Conservation (phyloP, 331 rosid species). For the Pyrus hybrid region DNA sequence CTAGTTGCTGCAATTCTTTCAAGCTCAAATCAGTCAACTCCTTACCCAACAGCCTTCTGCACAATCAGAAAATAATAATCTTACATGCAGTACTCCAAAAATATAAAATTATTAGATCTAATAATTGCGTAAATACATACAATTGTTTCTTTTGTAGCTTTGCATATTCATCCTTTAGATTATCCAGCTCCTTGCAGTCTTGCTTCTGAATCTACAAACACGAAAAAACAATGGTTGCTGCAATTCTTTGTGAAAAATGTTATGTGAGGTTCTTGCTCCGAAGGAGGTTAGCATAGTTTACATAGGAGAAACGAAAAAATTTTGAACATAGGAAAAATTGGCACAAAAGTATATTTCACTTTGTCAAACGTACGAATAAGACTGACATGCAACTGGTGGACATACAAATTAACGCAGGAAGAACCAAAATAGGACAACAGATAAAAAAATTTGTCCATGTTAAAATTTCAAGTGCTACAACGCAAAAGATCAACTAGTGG, state of each 20-base stretch:
- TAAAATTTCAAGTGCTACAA: background rate
- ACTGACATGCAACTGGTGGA: background rate
- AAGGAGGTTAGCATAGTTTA: background rate
- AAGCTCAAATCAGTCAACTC: slow-evolving; percentile 64
- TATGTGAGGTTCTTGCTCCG: background rate
- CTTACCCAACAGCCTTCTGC: slow-evolving; percentile 67
- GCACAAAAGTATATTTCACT: background rate
- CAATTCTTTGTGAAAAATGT: background rate
- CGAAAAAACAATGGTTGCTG: background rate
- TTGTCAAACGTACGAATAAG: no score
- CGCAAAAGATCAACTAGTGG: background rate
- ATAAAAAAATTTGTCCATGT: background rate
- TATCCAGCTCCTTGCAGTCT: slow-evolving; percentile 55
- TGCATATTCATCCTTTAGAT: slow-evolving; percentile 60
- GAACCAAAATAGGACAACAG: background rate
- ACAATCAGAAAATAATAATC: slow-evolving; percentile 1
- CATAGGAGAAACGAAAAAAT: background rate
- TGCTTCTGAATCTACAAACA: slow-evolving; percentile 33
- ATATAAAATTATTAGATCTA: background rate
- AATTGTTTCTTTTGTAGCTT: slow-evolving; percentile 69
- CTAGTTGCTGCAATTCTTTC: slow-evolving; percentile 76
- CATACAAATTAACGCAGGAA: background rate
- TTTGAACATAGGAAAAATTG: background rate
- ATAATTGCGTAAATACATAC: slow-evolving; percentile 29
- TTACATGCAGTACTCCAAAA: background rate